phyloP scores from a whole-genome alignment of 2,329 filamentous ascomycete genomes.

The Calonectria crousiana region DNA sequence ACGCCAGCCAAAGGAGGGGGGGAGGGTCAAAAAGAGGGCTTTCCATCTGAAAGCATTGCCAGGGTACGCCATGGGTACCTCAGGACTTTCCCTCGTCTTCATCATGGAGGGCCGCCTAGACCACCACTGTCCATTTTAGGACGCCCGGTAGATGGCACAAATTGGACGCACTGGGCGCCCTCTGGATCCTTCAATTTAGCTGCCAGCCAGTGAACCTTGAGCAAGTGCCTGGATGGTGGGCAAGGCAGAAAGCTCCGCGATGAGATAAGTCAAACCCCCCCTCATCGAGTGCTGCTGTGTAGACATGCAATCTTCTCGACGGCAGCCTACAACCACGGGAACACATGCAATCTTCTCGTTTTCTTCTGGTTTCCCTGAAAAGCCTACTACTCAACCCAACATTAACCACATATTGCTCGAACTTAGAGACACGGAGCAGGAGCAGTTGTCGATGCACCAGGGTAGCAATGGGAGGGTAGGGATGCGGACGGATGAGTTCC shows the following conservation, averaged over 20 bases:
- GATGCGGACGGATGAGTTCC: conserved; percentile 28
- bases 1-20: not conserved
- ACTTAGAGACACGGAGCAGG: not conserved
- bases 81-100: not conserved
- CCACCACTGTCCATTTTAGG: conserved; percentile 2
- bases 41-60: not conserved
- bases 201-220: conserved; percentile 25
- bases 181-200: conserved; percentile 24
- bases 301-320: not conserved
- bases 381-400: not conserved
- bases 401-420: not conserved
- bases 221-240: conserved; percentile 2
- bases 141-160: not conserved
- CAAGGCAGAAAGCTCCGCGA: not conserved
- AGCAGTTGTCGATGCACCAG: conserved; percentile 26
- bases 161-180: conserved; percentile 24
- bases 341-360: not conserved
- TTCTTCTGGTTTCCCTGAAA: not conserved
- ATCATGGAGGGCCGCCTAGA: conserved; percentile 7
- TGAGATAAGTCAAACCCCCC: not conserved
- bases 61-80: not conserved
- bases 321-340: not conserved
- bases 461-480: conserved; percentile 26
- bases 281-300: not conserved
- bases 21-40: not conserved